Conservation (phyloP, 2,329 filamentous ascomycete species). For the Periconia digitata region DNA sequence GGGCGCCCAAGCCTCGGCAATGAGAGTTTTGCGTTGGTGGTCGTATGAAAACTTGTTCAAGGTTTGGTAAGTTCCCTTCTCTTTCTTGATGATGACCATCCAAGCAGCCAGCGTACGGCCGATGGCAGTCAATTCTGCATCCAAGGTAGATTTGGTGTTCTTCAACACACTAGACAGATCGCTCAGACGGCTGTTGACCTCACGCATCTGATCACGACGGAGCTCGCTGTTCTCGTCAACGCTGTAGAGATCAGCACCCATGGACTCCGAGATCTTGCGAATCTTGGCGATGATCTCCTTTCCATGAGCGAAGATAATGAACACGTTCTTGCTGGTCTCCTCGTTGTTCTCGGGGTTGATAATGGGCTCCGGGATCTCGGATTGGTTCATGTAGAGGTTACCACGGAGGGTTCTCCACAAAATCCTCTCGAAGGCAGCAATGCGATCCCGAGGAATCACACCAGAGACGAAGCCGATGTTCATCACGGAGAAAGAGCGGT, state of each 20-base stretch:
- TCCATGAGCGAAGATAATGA: slow-evolving; percentile 98
- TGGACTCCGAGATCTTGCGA: slow-evolving; percentile 96
- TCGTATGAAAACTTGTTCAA: slow-evolving; percentile 97
- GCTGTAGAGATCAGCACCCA: slow-evolving; percentile 92
- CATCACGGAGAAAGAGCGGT: slow-evolving; percentile 92
- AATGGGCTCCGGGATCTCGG: slow-evolving; percentile 92
- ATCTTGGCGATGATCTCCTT: slow-evolving; percentile 99
- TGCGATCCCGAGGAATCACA: slow-evolving; percentile 89
- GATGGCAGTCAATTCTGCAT: slow-evolving; percentile 91
- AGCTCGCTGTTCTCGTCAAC: slow-evolving; percentile 98
- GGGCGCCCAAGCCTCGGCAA: slow-evolving; percentile 96
- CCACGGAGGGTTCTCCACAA: slow-evolving; percentile 95
- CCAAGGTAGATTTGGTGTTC: slow-evolving; percentile 92
- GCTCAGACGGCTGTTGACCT: slow-evolving; percentile 89
- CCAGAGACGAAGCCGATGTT: slow-evolving; percentile 98
- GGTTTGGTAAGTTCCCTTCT: slow-evolving; percentile 96
- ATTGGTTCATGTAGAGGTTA: slow-evolving; percentile 99
- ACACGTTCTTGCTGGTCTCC: slow-evolving; percentile 93
- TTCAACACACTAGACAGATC: slow-evolving; percentile 90
- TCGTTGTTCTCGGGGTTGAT: slow-evolving; percentile 93
- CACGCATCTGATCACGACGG: slow-evolving; percentile 91
- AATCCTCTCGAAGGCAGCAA: slow-evolving; percentile 94
- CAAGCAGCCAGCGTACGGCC: slow-evolving; percentile 89
- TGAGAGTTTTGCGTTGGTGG: slow-evolving; percentile 89
- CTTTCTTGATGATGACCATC: slow-evolving; percentile 97